These are phyloP conservation scores for Emericellopsis atlantica DNA, from an alignment of 2,329 filamentous ascomycete species.

Conservation along the genomic window DNA sequence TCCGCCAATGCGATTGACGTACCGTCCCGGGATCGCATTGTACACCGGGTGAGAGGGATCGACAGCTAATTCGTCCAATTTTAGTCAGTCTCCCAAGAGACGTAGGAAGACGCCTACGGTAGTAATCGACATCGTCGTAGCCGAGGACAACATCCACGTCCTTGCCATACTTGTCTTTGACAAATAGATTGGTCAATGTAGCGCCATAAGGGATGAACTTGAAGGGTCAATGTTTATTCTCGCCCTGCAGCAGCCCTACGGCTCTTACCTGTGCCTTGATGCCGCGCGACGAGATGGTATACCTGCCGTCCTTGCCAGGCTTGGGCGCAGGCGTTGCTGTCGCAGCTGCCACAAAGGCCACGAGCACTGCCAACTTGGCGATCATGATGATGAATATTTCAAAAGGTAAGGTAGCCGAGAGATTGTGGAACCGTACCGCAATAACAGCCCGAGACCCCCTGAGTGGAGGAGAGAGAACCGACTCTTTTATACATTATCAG, in stretches of 20 bases:
- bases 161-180: slow-evolving; percentile 47
- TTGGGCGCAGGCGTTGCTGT: slow-evolving; percentile 1
- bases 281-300: slow-evolving; percentile 19
- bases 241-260: neutral
- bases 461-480: no score
- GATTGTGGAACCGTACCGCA: no score
- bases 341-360: neutral
- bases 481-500: no score
- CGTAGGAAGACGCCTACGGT: slow-evolving; percentile 24
- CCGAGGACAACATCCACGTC: slow-evolving; percentile 52
- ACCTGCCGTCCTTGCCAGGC: slow-evolving; percentile 17
- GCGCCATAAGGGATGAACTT: slow-evolving; percentile 48
- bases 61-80: slow-evolving; percentile 14
- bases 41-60: slow-evolving; percentile 44
- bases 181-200: slow-evolving; percentile 48
- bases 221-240: neutral
- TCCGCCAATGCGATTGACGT: no score
- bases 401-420: no score
- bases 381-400: no score
- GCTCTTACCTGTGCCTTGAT: slow-evolving; percentile 24
- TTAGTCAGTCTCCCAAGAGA: neutral
- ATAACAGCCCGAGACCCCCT: no score
- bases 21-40: slow-evolving; percentile 49
- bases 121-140: slow-evolving; percentile 47
- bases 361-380: no score